Evolutionary conservation across 345 rosid genomes (phyloP).

Genomic region (Punica granatum): DNA sequence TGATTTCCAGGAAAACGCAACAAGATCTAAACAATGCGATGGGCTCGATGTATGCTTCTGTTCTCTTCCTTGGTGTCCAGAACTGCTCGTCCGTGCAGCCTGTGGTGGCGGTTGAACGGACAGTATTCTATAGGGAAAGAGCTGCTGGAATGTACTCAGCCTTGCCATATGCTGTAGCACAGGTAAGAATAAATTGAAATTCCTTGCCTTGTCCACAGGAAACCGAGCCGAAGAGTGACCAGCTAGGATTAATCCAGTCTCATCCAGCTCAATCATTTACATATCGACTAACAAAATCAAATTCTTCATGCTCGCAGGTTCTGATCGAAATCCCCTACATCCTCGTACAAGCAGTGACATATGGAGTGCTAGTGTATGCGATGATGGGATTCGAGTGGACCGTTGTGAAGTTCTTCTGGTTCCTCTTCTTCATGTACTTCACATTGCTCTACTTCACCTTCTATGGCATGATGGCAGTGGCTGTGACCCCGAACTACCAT

Average conservation of each 20-base stretch:
- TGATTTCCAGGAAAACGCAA: constrained; percentile 6
- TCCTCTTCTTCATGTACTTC: constrained; percentile 36
- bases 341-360: constrained; percentile 21
- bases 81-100: constrained; percentile 32
- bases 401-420: constrained; percentile 35
- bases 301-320: constrained; percentile 14
- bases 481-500: constrained; percentile 34
- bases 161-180: constrained; percentile 41
- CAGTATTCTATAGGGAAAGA: constrained; percentile 40
- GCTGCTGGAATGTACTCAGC: constrained; percentile 54
- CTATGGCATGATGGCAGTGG: constrained; percentile 42
- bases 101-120: constrained; percentile 33
- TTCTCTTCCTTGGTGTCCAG: constrained; percentile 33
- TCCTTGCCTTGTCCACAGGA: neutral
- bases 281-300: neutral
- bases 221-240: too few relatives aligned
- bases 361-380: constrained; percentile 25
- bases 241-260: neutral
- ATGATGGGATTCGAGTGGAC: constrained; percentile 44
- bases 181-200: constrained; percentile 18
- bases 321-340: constrained; percentile 37
- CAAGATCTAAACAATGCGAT: constrained; percentile 29
- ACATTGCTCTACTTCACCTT: constrained; percentile 40
- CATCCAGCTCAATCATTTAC: neutral
- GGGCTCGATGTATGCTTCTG: constrained; percentile 42